Evolutionary conservation across 345 rosid species (phyloP).

Genomic region (Brassica nigra): DNA sequence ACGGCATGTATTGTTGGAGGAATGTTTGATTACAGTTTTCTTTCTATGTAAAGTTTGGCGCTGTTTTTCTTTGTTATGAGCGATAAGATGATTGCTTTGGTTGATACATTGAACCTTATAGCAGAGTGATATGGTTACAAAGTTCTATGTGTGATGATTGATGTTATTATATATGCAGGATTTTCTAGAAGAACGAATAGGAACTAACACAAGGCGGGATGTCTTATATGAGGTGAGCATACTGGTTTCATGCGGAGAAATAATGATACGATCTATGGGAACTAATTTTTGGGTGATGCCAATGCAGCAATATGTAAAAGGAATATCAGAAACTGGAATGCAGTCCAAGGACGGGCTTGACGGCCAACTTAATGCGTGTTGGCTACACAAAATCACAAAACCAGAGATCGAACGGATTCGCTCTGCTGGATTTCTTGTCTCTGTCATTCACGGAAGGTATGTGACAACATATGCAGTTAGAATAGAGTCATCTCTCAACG

Average conservation of each 20-base stretch:
- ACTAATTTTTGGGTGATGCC: not conserved
- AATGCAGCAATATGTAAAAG: constrained; percentile 85
- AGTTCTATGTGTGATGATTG: not conserved
- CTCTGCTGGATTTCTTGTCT: constrained; percentile 80
- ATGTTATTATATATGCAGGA: constrained; percentile 32
- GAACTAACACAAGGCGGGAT: constrained; percentile 62
- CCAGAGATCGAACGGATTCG: constrained; percentile 64
- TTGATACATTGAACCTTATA: not conserved
- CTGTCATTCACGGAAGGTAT: constrained; percentile 96
- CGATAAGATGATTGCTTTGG: not conserved
- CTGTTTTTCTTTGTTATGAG: not conserved
- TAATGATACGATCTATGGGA: not conserved
- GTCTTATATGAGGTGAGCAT: constrained; percentile 71
- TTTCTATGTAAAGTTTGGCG: not conserved
- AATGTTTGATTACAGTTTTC: not conserved
- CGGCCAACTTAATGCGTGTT: constrained; percentile 93
- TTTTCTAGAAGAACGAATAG: constrained; percentile 73
- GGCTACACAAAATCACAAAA: constrained; percentile 77
- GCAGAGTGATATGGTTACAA: not conserved
- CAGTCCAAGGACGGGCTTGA: constrained; percentile 81
- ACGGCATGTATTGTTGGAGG: not conserved
- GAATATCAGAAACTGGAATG: constrained; percentile 91
- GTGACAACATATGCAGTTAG: not conserved
- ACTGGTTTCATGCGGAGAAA: not conserved
- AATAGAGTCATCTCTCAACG: not conserved